These are phyloP conservation scores for Prunus kanzakura DNA, from an alignment of 306 rosid genomes.

Conservation along the genomic window DNA sequence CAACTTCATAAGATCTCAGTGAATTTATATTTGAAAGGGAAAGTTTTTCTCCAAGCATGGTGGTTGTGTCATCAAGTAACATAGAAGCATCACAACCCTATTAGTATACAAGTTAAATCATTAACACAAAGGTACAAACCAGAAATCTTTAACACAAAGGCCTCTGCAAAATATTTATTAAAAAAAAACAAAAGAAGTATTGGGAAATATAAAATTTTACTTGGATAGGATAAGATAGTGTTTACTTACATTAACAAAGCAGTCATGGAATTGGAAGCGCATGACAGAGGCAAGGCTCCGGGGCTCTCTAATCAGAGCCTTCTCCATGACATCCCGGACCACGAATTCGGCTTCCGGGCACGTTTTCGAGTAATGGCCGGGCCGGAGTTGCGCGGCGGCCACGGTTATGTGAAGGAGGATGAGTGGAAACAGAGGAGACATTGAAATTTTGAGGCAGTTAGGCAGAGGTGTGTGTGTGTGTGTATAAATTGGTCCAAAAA, in stretches of 20 bases:
- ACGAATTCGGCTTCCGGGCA: constrained; percentile 63
- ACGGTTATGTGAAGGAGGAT: constrained; percentile 26
- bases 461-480: not conserved
- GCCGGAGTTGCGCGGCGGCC: constrained; percentile 42
- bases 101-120: not conserved
- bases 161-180: too few relatives aligned
- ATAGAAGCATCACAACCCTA: constrained; percentile 90
- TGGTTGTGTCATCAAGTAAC: constrained; percentile 84
- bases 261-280: constrained; percentile 88
- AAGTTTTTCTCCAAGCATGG: constrained; percentile 76
- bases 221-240: not conserved
- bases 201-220: not conserved
- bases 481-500: not conserved
- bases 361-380: constrained; percentile 44
- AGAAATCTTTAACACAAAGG: not conserved
- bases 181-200: not conserved
- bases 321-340: constrained; percentile 61
- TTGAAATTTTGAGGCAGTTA: not conserved
- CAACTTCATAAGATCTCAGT: constrained; percentile 67
- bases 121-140: not conserved
- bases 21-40: constrained; percentile 80
- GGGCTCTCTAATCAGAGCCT: constrained; percentile 54
- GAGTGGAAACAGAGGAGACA: constrained; percentile 24
- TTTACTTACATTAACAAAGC: constrained; percentile 64
- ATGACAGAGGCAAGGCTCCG: constrained; percentile 85